Evolutionary conservation across 768 basidiomycete genomes (phyloP).

Genomic region (Postia placenta): DNA sequence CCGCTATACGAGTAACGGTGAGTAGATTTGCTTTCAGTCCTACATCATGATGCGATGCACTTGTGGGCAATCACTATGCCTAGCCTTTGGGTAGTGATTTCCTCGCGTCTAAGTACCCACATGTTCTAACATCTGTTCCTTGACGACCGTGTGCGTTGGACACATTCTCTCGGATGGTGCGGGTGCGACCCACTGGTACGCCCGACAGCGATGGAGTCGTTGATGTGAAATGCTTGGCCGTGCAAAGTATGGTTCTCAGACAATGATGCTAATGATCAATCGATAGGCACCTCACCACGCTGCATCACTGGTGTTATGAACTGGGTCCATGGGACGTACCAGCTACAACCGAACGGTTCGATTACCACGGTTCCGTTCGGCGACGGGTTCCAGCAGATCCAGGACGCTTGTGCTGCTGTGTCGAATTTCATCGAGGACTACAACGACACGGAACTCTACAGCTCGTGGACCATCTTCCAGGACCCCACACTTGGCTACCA

Average conservation of each 20-base stretch:
- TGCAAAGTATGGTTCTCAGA: not conserved
- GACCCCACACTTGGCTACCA: constrained; percentile 59
- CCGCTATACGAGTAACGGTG: constrained; percentile 84
- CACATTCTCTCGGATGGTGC: too few relatives aligned
- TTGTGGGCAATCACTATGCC: too few relatives aligned
- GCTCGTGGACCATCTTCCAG: constrained; percentile 63
- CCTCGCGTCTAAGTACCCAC: too few relatives aligned
- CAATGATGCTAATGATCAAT: not conserved
- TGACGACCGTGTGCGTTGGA: too few relatives aligned
- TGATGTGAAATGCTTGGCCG: too few relatives aligned
- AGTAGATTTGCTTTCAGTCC: constrained; percentile 18
- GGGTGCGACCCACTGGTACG: too few relatives aligned
- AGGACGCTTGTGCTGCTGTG: constrained; percentile 85
- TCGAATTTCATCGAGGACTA: constrained; percentile 87
- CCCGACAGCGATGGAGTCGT: not conserved
- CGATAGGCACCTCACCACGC: constrained; percentile 69
- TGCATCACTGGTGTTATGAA: constrained; percentile 87
- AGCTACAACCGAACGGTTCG: constrained; percentile 69
- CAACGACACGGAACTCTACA: constrained; percentile 66
- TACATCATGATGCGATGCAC: not conserved
- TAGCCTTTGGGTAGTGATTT: too few relatives aligned
- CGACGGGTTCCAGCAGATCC: constrained; percentile 93
- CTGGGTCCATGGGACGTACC: constrained; percentile 86
- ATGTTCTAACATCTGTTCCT: too few relatives aligned
- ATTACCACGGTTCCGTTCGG: constrained; percentile 66